Conservation (phyloP, 805 yeast species). For the Brettanomyces nanus region DNA sequence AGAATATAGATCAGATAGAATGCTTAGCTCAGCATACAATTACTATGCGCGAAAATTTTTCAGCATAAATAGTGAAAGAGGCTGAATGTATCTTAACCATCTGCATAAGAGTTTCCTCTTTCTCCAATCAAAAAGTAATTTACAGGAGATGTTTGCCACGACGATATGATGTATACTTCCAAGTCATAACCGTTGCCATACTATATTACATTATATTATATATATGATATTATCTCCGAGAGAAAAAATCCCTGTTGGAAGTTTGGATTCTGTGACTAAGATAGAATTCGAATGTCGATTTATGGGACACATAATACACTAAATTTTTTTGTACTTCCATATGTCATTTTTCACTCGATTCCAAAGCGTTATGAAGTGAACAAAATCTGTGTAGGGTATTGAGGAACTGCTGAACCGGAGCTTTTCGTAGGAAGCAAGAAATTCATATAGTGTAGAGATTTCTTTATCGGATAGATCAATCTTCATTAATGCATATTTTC, state of each 20-base stretch:
- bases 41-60: too few relatives aligned
- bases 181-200: constrained; percentile 62
- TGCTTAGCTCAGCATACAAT: too few relatives aligned
- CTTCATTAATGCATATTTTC: constrained; percentile 8
- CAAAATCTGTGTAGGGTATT: constrained; percentile 51
- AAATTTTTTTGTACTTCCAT: not conserved
- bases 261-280: constrained; percentile 44
- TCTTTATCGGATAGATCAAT: constrained; percentile 4
- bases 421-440: constrained; percentile 53
- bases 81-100: too few relatives aligned
- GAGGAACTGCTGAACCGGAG: constrained; percentile 58
- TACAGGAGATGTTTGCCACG: constrained; percentile 64
- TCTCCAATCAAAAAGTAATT: constrained; percentile 48
- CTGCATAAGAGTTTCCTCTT: too few relatives aligned
- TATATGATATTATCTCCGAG: constrained; percentile 42
- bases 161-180: constrained; percentile 52
- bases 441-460: constrained; percentile 17
- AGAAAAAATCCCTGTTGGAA: constrained; percentile 47
- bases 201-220: constrained; percentile 20
- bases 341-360: constrained; percentile 8
- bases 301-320: constrained; percentile 22
- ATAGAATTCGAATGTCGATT: constrained; percentile 57
- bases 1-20: too few relatives aligned
- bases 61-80: too few relatives aligned
- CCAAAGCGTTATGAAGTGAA: constrained; percentile 46